Percentiles rank a stretch among this genome's conserved stretches.
These are phyloP conservation scores for Picochlorum sp. DNA, from an alignment of 139 green algal species.

Conservation along the genomic window DNA sequence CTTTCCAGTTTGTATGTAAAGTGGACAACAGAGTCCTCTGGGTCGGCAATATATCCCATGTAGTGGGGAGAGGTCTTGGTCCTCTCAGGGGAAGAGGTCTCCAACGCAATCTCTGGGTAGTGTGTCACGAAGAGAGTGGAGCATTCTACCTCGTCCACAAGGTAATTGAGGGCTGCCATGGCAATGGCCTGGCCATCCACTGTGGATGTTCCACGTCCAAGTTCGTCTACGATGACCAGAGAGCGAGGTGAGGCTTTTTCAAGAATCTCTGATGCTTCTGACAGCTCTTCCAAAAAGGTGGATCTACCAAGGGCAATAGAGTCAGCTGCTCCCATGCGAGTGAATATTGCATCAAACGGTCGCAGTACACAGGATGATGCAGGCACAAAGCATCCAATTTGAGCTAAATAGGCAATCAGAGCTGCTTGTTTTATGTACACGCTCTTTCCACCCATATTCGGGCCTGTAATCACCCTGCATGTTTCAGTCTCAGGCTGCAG, in stretches of 20 bases:
- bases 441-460: slow-evolving; percentile 91
- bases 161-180: slow-evolving; percentile 46
- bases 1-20: slow-evolving; percentile 81
- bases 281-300: slow-evolving; percentile 55
- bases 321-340: slow-evolving; percentile 87
- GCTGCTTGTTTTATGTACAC: slow-evolving; percentile 49
- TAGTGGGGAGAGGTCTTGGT: slow-evolving; percentile 15
- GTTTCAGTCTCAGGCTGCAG: slow-evolving; percentile 9
- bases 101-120: slow-evolving; percentile 43
- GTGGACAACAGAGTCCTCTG: slow-evolving; percentile 36
- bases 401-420: slow-evolving; percentile 80
- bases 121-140: slow-evolving; percentile 73
- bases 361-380: slow-evolving; percentile 45
- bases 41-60: slow-evolving; percentile 33
- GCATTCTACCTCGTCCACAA: slow-evolving; percentile 24
- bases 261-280: slow-evolving; percentile 68
- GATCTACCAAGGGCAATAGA: slow-evolving; percentile 55
- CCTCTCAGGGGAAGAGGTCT: slow-evolving; percentile 9
- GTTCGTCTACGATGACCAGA: slow-evolving; percentile 22
- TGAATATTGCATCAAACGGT: slow-evolving; percentile 73
- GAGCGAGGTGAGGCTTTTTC: slow-evolving; percentile 32
- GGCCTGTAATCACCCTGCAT: slow-evolving; percentile 57
- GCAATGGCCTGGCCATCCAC: slow-evolving; percentile 18
- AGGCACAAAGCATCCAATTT: slow-evolving; percentile 82
- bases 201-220: slow-evolving; percentile 17